Conservation (phyloP, 129 eudicot genomes). For the Pittosporum tobira region DNA sequence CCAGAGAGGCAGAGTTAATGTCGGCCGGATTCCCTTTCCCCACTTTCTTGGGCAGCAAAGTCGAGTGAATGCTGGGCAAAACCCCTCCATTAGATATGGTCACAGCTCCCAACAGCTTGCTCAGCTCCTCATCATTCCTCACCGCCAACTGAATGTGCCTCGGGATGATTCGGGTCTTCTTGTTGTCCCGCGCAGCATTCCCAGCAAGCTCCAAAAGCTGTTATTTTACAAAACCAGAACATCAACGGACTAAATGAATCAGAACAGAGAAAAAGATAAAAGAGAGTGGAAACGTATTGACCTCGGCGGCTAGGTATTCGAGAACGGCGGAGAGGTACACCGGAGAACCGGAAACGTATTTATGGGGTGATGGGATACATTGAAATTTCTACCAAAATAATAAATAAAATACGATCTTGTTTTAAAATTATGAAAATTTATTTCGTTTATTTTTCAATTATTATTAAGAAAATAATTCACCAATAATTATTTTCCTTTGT, state of each 20-base stretch:
- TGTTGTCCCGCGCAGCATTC: conserved; percentile 62
- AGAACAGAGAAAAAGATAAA: too few relatives aligned
- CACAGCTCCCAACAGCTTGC: conserved; percentile 45
- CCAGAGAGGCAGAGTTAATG: conserved; percentile 44
- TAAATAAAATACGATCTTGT: conserved; percentile 42
- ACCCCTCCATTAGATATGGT: conserved; percentile 61
- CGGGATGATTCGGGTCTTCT: conserved; percentile 40
- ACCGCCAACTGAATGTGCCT: conserved; percentile 65
- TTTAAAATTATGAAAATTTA: too few relatives aligned
- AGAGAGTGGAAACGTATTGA: conserved; percentile 1
- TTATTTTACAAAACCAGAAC: not conserved
- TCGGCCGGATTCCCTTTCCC: conserved; percentile 25
- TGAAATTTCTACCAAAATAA: too few relatives aligned
- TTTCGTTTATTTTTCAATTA: too few relatives aligned
- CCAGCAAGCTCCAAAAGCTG: conserved; percentile 65
- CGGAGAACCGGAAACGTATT: conserved; percentile 53
- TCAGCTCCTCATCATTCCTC: conserved; percentile 54
- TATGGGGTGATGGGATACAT: too few relatives aligned
- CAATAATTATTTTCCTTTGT: conserved; percentile 45
- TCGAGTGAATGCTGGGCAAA: conserved; percentile 42
- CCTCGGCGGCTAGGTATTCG: conserved; percentile 63
- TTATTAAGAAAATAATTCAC: too few relatives aligned
- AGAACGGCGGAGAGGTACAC: conserved; percentile 61
- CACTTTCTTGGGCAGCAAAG: conserved; percentile 37
- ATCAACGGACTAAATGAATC: too few relatives aligned